phyloP scores from a whole-genome alignment of 2,329 filamentous ascomycete genomes.

The Colletotrichum nymphaeae region DNA sequence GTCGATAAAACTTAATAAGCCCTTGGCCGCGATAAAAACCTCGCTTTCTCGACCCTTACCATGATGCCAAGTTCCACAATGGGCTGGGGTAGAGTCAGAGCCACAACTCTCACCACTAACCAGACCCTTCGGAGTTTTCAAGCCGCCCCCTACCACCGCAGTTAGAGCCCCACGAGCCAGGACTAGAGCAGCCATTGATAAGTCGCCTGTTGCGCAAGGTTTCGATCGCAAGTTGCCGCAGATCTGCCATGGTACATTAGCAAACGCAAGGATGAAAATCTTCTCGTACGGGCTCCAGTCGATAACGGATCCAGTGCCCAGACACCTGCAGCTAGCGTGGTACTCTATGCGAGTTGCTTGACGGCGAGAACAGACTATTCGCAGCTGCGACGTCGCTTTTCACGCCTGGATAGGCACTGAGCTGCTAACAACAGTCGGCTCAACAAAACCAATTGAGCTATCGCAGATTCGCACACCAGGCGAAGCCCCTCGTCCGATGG shows the following conservation, averaged over 20 bases:
- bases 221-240: conserved; percentile 35
- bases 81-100: conserved; percentile 27
- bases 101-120: conserved; percentile 30
- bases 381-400: conserved; percentile 7
- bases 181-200: conserved; percentile 19
- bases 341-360: conserved; percentile 9
- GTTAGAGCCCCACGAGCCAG: conserved; percentile 30
- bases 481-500: conserved; percentile 4
- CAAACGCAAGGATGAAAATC: conserved; percentile 35
- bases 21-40: conserved; percentile 25
- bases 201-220: conserved; percentile 17
- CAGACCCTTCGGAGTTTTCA: conserved; percentile 36
- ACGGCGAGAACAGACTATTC: neutral
- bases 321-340: conserved; percentile 14
- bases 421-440: conserved; percentile 15
- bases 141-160: conserved; percentile 30
- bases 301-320: conserved; percentile 15
- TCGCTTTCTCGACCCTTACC: conserved; percentile 10
- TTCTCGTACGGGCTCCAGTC: conserved; percentile 34
- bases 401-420: conserved; percentile 4
- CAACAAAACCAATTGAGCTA: conserved; percentile 19
- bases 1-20: conserved; percentile 13
- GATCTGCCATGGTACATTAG: conserved; percentile 34
- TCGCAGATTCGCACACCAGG: neutral
- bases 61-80: conserved; percentile 30